These are phyloP conservation scores for Erodium maritimum DNA, from an alignment of 345 rosid species.

Conservation along the genomic window DNA sequence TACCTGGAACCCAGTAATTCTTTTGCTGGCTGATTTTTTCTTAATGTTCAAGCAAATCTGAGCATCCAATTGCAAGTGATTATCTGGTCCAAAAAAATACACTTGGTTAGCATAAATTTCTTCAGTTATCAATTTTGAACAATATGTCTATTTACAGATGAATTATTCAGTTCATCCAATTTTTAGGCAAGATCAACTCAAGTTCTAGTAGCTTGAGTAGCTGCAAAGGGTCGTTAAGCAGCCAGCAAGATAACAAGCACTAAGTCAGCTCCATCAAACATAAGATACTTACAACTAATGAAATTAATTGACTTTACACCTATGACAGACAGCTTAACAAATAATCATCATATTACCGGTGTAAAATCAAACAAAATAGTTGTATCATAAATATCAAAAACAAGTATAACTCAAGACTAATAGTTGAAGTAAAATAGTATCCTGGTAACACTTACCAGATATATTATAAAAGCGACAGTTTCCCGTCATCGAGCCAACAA, in stretches of 20 bases:
- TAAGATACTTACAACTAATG: too few species aligned
- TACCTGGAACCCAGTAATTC: constrained; percentile 79
- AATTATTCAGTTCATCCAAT: neutral
- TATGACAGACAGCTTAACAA: too few species aligned
- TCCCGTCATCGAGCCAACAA: constrained; percentile 34
- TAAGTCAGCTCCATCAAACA: too few species aligned
- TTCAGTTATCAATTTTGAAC: too few species aligned
- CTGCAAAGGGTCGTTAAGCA: too few species aligned
- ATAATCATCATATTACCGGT: too few species aligned
- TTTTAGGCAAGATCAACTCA: neutral
- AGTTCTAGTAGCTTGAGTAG: neutral
- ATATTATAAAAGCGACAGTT: constrained; percentile 25
- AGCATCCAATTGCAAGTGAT: constrained; percentile 63
- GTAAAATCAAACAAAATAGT: too few species aligned
- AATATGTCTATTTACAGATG: too few species aligned
- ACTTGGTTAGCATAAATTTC: neutral
- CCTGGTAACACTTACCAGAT: constrained; percentile 15
- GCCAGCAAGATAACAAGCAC: too few species aligned
- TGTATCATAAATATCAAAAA: too few species aligned
- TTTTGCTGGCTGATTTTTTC: constrained; percentile 59
- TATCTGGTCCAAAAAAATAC: constrained; percentile 36
- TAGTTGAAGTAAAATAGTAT: neutral
- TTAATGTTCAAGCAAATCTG: constrained; percentile 50
- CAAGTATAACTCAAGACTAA: too few species aligned
- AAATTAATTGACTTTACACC: too few species aligned